These are phyloP conservation scores for Trypanosoma scelopori DNA, from an alignment of 208 protist species.

Conservation along the genomic window DNA sequence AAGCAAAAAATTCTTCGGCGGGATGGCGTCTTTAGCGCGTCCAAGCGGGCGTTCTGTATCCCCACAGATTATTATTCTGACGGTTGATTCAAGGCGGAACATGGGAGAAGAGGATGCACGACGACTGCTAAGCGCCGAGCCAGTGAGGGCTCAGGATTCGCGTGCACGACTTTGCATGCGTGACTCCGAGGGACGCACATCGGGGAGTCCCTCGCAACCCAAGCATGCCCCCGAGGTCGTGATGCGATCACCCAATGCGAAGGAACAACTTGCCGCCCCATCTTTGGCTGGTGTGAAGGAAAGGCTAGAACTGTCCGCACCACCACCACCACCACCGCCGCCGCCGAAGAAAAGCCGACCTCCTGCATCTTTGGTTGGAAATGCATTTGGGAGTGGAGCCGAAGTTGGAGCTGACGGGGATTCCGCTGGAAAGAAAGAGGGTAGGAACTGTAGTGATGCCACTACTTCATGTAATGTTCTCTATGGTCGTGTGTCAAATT, in stretches of 20 bases:
- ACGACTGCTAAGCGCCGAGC: conserved; percentile 25
- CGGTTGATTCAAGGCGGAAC: conserved; percentile 23
- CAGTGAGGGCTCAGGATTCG: conserved; percentile 7
- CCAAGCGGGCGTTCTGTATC: conserved; percentile 16
- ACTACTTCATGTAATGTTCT: no score
- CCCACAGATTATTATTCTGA: conserved; percentile 32
- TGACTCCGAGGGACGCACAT: not conserved
- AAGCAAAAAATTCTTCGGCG: not conserved
- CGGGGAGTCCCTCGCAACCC: not conserved
- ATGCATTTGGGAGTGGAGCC: no score
- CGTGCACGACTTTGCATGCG: conserved; percentile 1
- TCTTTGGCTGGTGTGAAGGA: no score
- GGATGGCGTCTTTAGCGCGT: not conserved
- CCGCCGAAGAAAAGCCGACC: no score
- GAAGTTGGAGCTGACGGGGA: no score
- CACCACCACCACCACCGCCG: no score
- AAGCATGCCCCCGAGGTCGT: not conserved
- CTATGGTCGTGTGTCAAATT: no score
- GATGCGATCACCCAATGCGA: not conserved
- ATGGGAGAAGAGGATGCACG: conserved; percentile 30
- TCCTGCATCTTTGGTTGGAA: no score
- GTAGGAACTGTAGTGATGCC: no score
- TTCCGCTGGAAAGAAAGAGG: no score
- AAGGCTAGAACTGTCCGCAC: no score
- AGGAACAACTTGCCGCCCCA: no score